These are phyloP conservation scores for Mucor plumbeus DNA, from an alignment of 371 early-diverging fungal species.

Conservation along the genomic window DNA sequence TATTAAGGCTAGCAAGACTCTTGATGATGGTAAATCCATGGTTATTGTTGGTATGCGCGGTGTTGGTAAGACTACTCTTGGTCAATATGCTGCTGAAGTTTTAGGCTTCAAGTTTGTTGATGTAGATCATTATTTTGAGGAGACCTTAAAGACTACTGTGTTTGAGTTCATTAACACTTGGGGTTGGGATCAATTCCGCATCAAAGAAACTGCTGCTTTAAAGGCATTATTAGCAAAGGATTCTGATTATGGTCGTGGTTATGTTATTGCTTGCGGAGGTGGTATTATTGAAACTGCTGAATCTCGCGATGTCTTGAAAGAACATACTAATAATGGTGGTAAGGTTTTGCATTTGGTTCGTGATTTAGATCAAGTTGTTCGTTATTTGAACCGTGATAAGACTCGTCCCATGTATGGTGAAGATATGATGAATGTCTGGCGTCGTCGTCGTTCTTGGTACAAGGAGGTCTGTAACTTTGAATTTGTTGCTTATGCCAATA, in stretches of 20 bases:
- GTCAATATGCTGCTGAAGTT: conserved; percentile 71
- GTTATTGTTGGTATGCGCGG: conserved; percentile 97
- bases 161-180: conserved; percentile 76
- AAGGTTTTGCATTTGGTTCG: conserved; percentile 84
- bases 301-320: conserved; percentile 67
- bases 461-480: conserved; percentile 81
- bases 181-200: conserved; percentile 94
- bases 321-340: conserved; percentile 62
- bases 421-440: conserved; percentile 81
- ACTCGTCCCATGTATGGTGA: conserved; percentile 89
- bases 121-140: conserved; percentile 86
- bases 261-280: conserved; percentile 93
- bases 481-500: conserved; percentile 66
- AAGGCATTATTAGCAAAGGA: conserved; percentile 42
- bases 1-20: conserved; percentile 9
- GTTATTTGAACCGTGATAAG: conserved; percentile 78
- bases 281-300: conserved; percentile 89
- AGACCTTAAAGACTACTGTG: conserved; percentile 68
- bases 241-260: conserved; percentile 48
- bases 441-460: conserved; percentile 80
- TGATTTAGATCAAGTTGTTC: conserved; percentile 79
- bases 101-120: conserved; percentile 84
- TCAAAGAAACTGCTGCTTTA: conserved; percentile 74
- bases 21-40: conserved; percentile 59
- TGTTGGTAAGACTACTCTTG: conserved; percentile 93